Conservation (phyloP, 1,139 yeast species). For the Yamadazyma atmosphaerica region DNA sequence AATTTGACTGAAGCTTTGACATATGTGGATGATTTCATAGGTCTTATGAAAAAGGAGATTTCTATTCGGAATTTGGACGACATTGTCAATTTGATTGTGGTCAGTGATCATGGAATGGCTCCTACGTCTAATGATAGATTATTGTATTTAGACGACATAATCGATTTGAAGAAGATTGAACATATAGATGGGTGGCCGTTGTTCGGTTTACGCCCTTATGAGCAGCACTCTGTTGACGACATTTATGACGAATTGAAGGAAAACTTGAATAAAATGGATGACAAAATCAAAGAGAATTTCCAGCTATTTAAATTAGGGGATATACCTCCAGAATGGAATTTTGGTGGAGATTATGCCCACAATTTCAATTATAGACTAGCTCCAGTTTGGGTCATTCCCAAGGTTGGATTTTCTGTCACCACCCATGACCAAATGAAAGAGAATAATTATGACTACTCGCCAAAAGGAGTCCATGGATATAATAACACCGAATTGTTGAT, state of each 20-base stretch:
- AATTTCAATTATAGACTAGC: slow-evolving; percentile 70
- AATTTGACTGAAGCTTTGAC: slow-evolving; percentile 54
- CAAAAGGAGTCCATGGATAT: slow-evolving; percentile 85
- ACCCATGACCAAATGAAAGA: slow-evolving; percentile 58
- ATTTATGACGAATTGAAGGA: slow-evolving; percentile 19
- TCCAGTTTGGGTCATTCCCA: slow-evolving; percentile 82
- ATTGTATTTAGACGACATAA: slow-evolving; percentile 66
- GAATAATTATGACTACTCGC: slow-evolving; percentile 50
- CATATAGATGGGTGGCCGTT: slow-evolving; percentile 90
- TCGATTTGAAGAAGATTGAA: slow-evolving; percentile 55
- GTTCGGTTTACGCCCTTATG: slow-evolving; percentile 67
- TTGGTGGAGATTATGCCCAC: slow-evolving; percentile 58
- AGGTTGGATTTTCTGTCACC: slow-evolving; percentile 77
- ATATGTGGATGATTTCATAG: slow-evolving; percentile 67
- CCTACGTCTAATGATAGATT: slow-evolving; percentile 72
- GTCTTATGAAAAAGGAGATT: slow-evolving; percentile 49
- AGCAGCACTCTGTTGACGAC: slow-evolving; percentile 24
- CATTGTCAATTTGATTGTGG: slow-evolving; percentile 71
- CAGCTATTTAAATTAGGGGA: slow-evolving; percentile 55
- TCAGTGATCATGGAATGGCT: slow-evolving; percentile 95
- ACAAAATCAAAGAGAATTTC: slow-evolving; percentile 11
- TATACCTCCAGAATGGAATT: slow-evolving; percentile 63
- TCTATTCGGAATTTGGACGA: slow-evolving; percentile 54
- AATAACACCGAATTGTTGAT: slow-evolving; percentile 72
- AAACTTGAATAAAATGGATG: slow-evolving; percentile 25